These are phyloP conservation scores for Kwoniella europaea DNA, from an alignment of 768 basidiomycete species.

Conservation along the genomic window DNA sequence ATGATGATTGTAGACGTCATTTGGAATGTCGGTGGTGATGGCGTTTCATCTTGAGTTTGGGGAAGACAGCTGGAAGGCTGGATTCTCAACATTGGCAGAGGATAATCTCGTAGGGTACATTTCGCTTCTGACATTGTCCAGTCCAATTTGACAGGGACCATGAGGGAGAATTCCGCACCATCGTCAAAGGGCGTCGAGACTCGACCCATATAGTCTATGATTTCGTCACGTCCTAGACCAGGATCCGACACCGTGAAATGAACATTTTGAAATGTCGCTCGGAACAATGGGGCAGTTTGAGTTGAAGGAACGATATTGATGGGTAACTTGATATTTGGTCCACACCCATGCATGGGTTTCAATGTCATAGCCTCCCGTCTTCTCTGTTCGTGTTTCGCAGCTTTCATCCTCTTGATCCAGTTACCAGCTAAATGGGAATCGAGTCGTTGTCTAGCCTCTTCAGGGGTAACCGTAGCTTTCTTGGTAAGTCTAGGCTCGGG, in stretches of 20 bases:
- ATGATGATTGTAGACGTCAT: conserved; percentile 77
- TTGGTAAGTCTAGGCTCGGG: conserved; percentile 18
- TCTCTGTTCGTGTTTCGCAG: conserved; percentile 63
- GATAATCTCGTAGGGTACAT: conserved; percentile 80
- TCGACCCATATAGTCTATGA: conserved; percentile 62
- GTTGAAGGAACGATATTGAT: conserved; percentile 54
- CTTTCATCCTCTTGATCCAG: conserved; percentile 69
- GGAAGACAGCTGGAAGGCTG: conserved; percentile 55
- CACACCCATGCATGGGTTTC: conserved; percentile 59
- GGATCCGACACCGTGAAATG: conserved; percentile 66
- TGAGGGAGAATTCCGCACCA: conserved; percentile 74
- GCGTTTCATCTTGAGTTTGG: conserved; percentile 38
- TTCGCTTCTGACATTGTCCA: conserved; percentile 69
- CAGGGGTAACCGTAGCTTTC: conserved; percentile 65
- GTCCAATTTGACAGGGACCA: conserved; percentile 79
- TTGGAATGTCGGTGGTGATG: conserved; percentile 62
- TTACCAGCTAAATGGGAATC: conserved; percentile 72
- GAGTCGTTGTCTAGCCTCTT: conserved; percentile 74
- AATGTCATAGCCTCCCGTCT: conserved; percentile 64
- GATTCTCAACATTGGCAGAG: conserved; percentile 79
- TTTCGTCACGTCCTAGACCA: conserved; percentile 65
- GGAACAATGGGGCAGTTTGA: conserved; percentile 71
- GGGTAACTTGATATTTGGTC: conserved; percentile 48
- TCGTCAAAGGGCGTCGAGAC: conserved; percentile 73
- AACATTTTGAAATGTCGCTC: conserved; percentile 68